These are phyloP conservation scores for Coelastrella sp. DNA, from an alignment of 139 green algal genomes.

Conservation along the genomic window DNA sequence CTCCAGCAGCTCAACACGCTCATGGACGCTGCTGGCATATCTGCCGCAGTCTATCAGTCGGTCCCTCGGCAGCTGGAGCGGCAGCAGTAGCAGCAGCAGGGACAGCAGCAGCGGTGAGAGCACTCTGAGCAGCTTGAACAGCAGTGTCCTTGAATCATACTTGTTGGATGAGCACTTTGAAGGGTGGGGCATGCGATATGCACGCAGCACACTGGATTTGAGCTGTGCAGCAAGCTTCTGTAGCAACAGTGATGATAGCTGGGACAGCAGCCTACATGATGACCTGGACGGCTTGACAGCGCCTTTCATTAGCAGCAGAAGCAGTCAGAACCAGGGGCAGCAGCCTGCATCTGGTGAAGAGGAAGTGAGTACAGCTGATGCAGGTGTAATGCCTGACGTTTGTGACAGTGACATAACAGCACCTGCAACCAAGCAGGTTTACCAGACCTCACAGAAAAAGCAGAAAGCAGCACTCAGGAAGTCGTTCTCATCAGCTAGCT, in stretches of 20 bases:
- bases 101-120: conserved; percentile 1
- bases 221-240: background rate
- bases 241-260: conserved; percentile 17
- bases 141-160: background rate
- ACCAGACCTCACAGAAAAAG: background rate
- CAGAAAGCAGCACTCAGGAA: background rate
- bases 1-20: conserved; percentile 27
- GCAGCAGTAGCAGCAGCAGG: conserved; percentile 25
- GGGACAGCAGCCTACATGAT: background rate
- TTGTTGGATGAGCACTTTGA: background rate
- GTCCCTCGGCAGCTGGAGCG: conserved; percentile 19
- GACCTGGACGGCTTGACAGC: background rate
- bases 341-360: no score
- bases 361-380: no score
- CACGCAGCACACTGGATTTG: background rate
- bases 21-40: conserved; percentile 42
- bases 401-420: background rate
- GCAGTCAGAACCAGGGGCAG: no score
- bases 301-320: background rate
- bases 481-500: conserved; percentile 14
- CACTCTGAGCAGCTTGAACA: background rate
- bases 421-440: background rate
- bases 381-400: no score
- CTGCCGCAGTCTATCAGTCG: conserved; percentile 6
- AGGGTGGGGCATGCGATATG: conserved; percentile 30